Evolutionary conservation across 176 grass and related monocot species (phyloP), one percentile per base, ranked within the genome.

Genomic region (Carex cristatella): DNA sequence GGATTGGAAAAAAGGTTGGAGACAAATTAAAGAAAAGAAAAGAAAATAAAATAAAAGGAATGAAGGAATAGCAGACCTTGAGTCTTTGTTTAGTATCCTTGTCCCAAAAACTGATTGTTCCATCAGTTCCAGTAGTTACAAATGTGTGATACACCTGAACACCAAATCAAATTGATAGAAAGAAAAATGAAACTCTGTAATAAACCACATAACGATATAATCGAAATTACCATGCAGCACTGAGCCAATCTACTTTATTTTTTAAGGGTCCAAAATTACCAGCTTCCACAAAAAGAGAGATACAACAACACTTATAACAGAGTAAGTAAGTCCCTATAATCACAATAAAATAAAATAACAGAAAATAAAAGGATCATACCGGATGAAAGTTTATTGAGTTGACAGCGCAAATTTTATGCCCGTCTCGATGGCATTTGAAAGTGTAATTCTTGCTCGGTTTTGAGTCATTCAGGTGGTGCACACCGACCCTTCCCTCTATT

Each of bases 391-490:
- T 93, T 64, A 97, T 78, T 82, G 92, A 92, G 88, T 97, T 94
- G 69, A 97, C 90, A 80, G 94, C 84, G 84, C 88, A 94, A 87
- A 93, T 90, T 2, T 90, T 86, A 51, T 84, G 84, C 40, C 89
- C 95, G 77, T 93, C 92, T 89, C 92, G 90, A 86, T 97, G 92
- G 54, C 95, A 97, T 87, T 94, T 97, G 89, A 97, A 97, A 14
- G 90, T 97, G 86, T 93, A 97, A 80, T 97, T 92, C 89, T 91
- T 97, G 80, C 64, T 90, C 86, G 90, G 71, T 85, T 93, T 89
- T 75, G 87, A 83, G 79, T 94, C 95, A 88, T 89, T 86, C 15
- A 97, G 86, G 88, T 94, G 92, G 80, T 97, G 88, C 40, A 97
- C 90, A 69, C 90, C 90, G 71, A 97, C 90, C 87, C 95, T 97